A percentile compares a stretch with the other conserved stretches of the same genome.
These are phyloP conservation scores for Globisporangium yorkense DNA, from an alignment of 352 stramenopile genomes.

Conservation along the genomic window DNA sequence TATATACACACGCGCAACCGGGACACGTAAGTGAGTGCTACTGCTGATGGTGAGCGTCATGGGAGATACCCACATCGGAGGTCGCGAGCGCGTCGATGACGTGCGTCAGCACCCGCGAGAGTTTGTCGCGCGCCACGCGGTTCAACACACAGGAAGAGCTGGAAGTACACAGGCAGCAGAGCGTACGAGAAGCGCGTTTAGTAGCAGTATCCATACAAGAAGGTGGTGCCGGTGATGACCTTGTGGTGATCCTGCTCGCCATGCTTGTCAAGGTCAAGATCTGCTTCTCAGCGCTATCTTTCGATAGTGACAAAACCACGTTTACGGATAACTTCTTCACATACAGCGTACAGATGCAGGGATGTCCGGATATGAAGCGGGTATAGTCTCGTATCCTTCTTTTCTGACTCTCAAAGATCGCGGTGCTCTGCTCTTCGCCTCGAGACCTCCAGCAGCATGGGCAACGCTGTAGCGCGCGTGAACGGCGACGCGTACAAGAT, in stretches of 20 bases:
- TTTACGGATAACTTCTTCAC: too few species aligned
- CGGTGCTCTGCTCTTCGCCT: not conserved
- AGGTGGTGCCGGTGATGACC: too few species aligned
- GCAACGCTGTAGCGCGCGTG: slow-evolving; percentile 52
- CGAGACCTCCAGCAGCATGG: slow-evolving; percentile 24
- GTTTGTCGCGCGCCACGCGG: slow-evolving; percentile 33
- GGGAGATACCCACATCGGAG: slow-evolving; percentile 16
- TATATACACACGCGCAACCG: not conserved
- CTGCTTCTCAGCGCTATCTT: too few species aligned
- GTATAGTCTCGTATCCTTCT: too few species aligned
- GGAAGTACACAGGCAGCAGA: too few species aligned
- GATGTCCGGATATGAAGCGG: too few species aligned
- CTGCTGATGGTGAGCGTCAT: not conserved
- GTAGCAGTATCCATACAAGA: not conserved
- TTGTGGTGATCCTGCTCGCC: too few species aligned
- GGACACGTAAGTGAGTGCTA: not conserved
- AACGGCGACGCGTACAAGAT: slow-evolving; percentile 53
- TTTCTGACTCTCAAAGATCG: not conserved
- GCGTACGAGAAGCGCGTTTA: too few species aligned
- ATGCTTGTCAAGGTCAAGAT: too few species aligned
- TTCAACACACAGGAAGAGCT: slow-evolving; percentile 24
- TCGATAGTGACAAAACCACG: too few species aligned
- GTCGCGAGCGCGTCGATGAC: slow-evolving; percentile 47
- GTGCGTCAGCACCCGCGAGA: slow-evolving; percentile 43
- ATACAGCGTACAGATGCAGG: too few species aligned